Base-by-base conservation (phyloP, 371 early-diverging fungal species). In the Chytridium lagenaria region DNA sequence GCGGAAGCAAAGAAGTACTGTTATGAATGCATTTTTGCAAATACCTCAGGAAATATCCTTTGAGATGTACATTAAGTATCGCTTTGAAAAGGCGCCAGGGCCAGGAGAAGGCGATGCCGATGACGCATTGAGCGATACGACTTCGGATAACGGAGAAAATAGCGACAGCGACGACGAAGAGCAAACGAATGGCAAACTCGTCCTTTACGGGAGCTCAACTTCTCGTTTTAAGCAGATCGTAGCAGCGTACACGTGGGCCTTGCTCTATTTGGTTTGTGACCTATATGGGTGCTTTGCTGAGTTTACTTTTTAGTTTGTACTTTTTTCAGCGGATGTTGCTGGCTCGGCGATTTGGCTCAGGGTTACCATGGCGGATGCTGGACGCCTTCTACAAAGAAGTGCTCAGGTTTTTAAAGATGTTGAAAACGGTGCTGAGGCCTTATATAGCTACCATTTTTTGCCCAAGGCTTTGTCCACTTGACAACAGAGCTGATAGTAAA, bases 281-380 rank as follows among this genome's bases (percentile, higher is more conserved):
- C n/a, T n/a, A n/a, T n/a, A n/a, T n/a, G n/a, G n/a, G n/a, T n/a
- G n/a, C n/a, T n/a, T n/a, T n/a, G n/a, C 55, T 22, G 5, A 15
- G 12, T 26, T 52, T 52, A n/a, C 12, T 12, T 26, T n/a, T 52
- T 26, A 52, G 55, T 26, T 52, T 52, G 55, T 26, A 5, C 23
- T 52, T 5, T 52, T 52, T 52, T 5, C 55, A 23, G 55, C 26
- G n/a, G 26, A 52, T 26, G 55, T 52, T 12, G 12, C 55, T 5
- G 55, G 55, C n/a, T 52, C 55, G 26, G 55, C 55, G 5, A 52
- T 52, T 52, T 52, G 55, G 55, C 55, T 52, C 5, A 10, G 55
- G 26, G 12, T 52, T 22, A 52, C 55, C 12, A 52, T 52, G 55
- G 55, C 55, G 5, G 55, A 52, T 26, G 55, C 55, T 23, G 55